Evolutionary conservation across 495 filamentous ascomycete species (phyloP), one percentile per base, ranked within the genome.

Genomic region (Chaetomidium leptoderma): DNA sequence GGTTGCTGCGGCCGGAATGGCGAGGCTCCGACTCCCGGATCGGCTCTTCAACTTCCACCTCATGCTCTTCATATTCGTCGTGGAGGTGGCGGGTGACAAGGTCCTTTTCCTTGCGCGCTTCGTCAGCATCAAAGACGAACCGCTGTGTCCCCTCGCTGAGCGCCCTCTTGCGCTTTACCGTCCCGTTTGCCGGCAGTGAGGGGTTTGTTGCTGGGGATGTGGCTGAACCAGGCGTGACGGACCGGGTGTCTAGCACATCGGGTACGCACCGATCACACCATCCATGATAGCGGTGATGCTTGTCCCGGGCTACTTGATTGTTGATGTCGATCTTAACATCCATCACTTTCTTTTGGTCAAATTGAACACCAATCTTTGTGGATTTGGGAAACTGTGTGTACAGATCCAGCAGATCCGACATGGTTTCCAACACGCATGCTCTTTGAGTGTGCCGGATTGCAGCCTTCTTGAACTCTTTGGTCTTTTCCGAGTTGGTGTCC

Each of bases 321-420:
- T 97, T 97, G 58, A 96, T 77, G 5, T 81, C 80, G 53, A 97
- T 96, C 61, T 92, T 90, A 58, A 92, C 83, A 54, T 82, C 81
- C 59, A 97, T 86, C 68, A 95, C 91, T 32, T 78, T 79, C 45
- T 93, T 83, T 16, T 91, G 72, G 44, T 86, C 79, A 66, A 87
- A 87, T 19, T 78, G 68, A 32, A 80, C 75, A 13, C 92, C 92
- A 36, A 96, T 78, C 37, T 84, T 79, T 42, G 91, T 96, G 36
- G 76, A 74, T 48, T 80, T 73, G 51, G 83, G 81, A 64, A 92
- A 86, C 67, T 95, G 88, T 0, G 78, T 80, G 69, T 95, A 97
- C 8, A 96, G 79, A 67, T 97, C 92, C 16, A 96, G 77, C 2
- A 95, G 72, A 66, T 97, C 92, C 52, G 93, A 81, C 55, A 95